Evolutionary conservation across 805 yeast genomes (phyloP).

Genomic region (Metschnikowia dekortorum): DNA sequence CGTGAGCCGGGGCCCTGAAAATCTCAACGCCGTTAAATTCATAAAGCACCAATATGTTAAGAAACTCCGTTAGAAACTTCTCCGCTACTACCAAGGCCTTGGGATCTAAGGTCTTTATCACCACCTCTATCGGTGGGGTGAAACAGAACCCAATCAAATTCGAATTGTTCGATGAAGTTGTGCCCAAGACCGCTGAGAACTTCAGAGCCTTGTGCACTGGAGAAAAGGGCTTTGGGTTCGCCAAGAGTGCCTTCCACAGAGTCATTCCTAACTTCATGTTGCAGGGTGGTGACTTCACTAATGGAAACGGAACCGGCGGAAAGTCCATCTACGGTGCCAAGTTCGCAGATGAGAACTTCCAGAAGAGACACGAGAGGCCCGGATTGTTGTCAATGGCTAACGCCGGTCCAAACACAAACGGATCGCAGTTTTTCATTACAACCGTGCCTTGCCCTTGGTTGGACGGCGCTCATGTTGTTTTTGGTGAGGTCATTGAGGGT

Average conservation of each 20-base stretch:
- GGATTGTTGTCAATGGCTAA: constrained; percentile 19
- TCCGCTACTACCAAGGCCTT: constrained; percentile 43
- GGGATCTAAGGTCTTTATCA: constrained; percentile 54
- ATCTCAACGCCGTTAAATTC: neutral
- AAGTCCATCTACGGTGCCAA: constrained; percentile 17
- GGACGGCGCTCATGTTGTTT: constrained; percentile 25
- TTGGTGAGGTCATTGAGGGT: constrained; percentile 25
- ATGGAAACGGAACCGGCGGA: constrained; percentile 16
- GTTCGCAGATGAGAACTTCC: constrained; percentile 16
- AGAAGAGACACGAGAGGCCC: constrained; percentile 15
- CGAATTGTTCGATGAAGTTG: constrained; percentile 17
- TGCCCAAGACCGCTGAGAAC: constrained; percentile 18
- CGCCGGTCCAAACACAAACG: constrained; percentile 17
- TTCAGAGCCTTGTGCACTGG: constrained; percentile 18
- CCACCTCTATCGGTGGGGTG: constrained; percentile 43
- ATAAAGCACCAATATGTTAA: constrained; percentile 17
- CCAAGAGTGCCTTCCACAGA: constrained; percentile 16
- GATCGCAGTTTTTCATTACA: constrained; percentile 17
- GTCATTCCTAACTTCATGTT: constrained; percentile 17
- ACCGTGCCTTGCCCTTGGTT: constrained; percentile 24
- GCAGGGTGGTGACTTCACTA: constrained; percentile 18
- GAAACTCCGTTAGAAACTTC: constrained; percentile 41
- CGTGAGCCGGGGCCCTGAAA: neutral
- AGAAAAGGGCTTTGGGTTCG: constrained; percentile 18
- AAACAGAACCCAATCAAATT: constrained; percentile 20